Conservation (phyloP, 495 filamentous ascomycete species). For the Mytilinidion resinicola region DNA sequence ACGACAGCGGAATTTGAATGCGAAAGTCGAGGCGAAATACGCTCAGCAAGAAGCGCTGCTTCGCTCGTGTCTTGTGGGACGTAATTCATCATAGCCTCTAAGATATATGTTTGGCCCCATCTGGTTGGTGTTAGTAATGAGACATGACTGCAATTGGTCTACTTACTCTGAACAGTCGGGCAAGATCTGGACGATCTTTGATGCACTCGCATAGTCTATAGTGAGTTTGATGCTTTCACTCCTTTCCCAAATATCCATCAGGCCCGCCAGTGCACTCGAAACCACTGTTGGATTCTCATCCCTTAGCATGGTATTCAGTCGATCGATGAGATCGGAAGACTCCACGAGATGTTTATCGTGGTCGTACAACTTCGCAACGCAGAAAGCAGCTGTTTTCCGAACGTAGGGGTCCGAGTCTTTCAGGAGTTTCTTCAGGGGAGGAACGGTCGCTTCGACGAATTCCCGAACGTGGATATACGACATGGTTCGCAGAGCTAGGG, state of each 20-base stretch:
- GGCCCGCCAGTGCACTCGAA: slow-evolving; percentile 79
- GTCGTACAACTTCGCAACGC: slow-evolving; percentile 95
- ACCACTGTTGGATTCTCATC: slow-evolving; percentile 98
- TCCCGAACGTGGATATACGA: slow-evolving; percentile 96
- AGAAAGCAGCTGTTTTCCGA: slow-evolving; percentile 93
- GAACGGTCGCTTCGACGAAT: slow-evolving; percentile 86
- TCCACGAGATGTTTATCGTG: slow-evolving; percentile 91
- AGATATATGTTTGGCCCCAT: slow-evolving; percentile 98
- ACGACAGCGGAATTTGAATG: slow-evolving; percentile 97
- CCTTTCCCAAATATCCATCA: slow-evolving; percentile 98
- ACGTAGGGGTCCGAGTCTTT: slow-evolving; percentile 92
- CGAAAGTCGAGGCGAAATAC: slow-evolving; percentile 86
- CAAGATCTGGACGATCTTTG: slow-evolving; percentile 93
- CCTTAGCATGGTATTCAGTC: slow-evolving; percentile 78
- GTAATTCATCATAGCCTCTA: slow-evolving; percentile 97
- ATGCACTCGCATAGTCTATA: slow-evolving; percentile 94
- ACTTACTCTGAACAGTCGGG: slow-evolving; percentile 94
- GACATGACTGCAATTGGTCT: neutral
- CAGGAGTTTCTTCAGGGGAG: slow-evolving; percentile 75
- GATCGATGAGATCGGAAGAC: slow-evolving; percentile 82
- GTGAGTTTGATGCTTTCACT: slow-evolving; percentile 97
- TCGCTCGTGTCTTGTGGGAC: slow-evolving; percentile 87
- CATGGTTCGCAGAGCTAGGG: slow-evolving; percentile 87
- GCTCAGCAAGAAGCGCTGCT: slow-evolving; percentile 82
- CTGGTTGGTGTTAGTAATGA: slow-evolving; percentile 39